Evolutionary conservation across 176 grass and related monocot genomes (phyloP).

Genomic region (Triticum urartu): DNA sequence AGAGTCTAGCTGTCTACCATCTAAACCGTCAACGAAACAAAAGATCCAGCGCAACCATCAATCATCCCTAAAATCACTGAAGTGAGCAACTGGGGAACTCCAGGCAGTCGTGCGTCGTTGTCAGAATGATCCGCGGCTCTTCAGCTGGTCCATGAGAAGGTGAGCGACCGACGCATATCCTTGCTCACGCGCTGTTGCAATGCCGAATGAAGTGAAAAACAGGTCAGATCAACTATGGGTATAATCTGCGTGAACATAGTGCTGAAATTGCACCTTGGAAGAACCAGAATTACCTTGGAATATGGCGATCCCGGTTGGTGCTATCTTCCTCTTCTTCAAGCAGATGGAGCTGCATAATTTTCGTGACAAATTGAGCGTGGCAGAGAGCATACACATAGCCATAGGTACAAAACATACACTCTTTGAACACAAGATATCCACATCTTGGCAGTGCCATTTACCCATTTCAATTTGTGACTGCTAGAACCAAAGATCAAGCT

Average conservation of each 20-base stretch:
- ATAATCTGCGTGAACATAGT: not conserved
- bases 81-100: constrained; percentile 2
- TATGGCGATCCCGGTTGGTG: constrained; percentile 86
- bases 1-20: not conserved
- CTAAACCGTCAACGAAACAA: not conserved
- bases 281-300: constrained; percentile 49
- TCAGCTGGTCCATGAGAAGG: constrained; percentile 84
- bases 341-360: constrained; percentile 63
- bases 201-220: not conserved
- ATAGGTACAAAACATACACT: too few species aligned
- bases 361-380: not conserved
- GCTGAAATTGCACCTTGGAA: not conserved
- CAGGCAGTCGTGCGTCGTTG: not conserved
- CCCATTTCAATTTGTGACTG: not conserved
- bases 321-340: constrained; percentile 83
- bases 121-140: constrained; percentile 38
- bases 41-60: not conserved
- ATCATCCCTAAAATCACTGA: constrained; percentile 8
- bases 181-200: constrained; percentile 57
- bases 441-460: not conserved
- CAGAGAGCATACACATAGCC: not conserved
- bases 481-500: not conserved
- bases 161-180: constrained; percentile 81
- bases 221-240: not conserved
- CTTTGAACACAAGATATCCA: not conserved